Evolutionary conservation across 129 eudicot species (phyloP).

Genomic region (Glebionis coronaria): DNA sequence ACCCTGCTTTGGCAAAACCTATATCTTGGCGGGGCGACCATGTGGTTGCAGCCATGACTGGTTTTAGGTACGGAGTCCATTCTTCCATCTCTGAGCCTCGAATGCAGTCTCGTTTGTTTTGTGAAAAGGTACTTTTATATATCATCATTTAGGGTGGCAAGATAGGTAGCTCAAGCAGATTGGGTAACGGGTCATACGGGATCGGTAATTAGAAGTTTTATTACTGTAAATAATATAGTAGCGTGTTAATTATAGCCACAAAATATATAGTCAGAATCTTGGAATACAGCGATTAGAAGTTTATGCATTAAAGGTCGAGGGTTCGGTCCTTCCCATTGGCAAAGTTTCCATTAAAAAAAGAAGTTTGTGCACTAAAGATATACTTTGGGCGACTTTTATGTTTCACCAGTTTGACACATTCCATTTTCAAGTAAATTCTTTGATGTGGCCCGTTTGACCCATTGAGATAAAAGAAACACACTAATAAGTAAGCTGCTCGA

Average conservation of each 20-base stretch:
- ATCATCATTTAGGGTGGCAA: conserved; percentile 7
- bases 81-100: no score
- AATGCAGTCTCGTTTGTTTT: no score
- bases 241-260: neutral
- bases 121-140: conserved; percentile 50
- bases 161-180: neutral
- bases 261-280: neutral
- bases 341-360: no score
- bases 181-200: conserved; percentile 7
- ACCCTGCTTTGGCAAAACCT: no score
- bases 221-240: no score
- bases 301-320: no score
- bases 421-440: neutral
- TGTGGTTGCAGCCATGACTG: no score
- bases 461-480: neutral
- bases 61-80: no score
- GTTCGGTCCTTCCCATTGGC: no score
- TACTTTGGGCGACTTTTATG: neutral
- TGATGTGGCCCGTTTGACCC: neutral
- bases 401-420: neutral
- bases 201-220: no score
- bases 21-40: no score
- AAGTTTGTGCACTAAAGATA: neutral
- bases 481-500: neutral
- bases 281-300: neutral